Conservation (phyloP, 441 rosid genomes). For the Pelargonium australe region DNA sequence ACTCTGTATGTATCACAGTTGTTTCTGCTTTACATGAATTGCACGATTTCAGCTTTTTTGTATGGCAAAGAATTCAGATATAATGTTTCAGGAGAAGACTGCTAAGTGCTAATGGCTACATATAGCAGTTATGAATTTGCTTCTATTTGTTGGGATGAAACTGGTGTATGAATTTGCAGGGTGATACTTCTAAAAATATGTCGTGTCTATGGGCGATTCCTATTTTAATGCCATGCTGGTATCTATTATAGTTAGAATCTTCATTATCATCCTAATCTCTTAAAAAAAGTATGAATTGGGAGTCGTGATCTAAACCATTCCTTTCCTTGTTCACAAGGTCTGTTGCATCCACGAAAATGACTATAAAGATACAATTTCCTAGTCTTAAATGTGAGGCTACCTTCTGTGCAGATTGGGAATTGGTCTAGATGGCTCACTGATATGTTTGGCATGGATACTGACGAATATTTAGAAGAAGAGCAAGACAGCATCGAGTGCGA, state of each 20-base stretch:
- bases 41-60: constrained; percentile 10
- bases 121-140: background rate
- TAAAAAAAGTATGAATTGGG: too few species aligned
- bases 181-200: too few species aligned
- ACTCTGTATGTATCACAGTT: constrained; percentile 48
- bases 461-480: constrained; percentile 36
- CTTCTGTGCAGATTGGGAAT: constrained; percentile 69
- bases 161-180: background rate
- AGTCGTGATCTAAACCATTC: too few species aligned
- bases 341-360: too few species aligned
- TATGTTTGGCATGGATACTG: constrained; percentile 72
- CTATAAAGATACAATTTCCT: background rate
- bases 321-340: too few species aligned
- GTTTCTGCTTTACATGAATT: background rate
- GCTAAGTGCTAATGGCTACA: background rate
- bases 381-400: background rate
- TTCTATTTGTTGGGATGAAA: too few species aligned
- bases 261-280: too few species aligned
- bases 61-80: background rate
- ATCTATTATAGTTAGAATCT: too few species aligned
- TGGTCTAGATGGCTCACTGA: constrained; percentile 97
- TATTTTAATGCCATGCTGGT: too few species aligned
- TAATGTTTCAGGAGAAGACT: background rate
- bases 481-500: constrained; percentile 23
- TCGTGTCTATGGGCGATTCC: too few species aligned